Percentiles rank a stretch among this genome's conserved stretches.
phyloP scores from a whole-genome alignment of 2,329 filamentous ascomycete species.

The Thielaviopsis populi region DNA sequence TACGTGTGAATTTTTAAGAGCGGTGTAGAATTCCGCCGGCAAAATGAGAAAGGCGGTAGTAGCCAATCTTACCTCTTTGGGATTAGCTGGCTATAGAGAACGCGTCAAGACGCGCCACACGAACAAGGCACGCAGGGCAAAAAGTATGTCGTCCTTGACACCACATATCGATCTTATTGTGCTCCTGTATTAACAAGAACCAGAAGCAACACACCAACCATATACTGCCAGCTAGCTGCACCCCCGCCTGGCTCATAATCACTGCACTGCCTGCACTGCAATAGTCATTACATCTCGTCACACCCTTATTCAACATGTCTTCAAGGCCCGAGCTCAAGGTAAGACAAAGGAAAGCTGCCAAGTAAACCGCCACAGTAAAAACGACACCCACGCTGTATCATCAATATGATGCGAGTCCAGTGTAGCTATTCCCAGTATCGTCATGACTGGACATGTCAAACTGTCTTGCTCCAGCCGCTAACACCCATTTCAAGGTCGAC shows the following conservation, averaged over 20 bases:
- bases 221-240: not conserved
- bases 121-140: conserved; percentile 4
- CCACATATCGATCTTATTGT: no score
- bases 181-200: no score
- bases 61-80: conserved; percentile 14
- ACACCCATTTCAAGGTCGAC: conserved; percentile 49
- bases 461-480: not conserved
- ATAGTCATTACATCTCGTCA: not conserved
- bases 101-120: conserved; percentile 2
- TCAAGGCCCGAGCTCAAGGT: conserved; percentile 60
- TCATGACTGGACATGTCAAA: not conserved
- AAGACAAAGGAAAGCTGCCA: not conserved
- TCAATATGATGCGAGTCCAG: not conserved
- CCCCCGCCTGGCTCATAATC: not conserved
- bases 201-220: not conserved
- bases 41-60: conserved; percentile 11
- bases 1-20: conserved; percentile 14
- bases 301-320: conserved; percentile 39
- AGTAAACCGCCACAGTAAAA: not conserved
- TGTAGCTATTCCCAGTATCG: not conserved
- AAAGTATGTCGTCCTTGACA: no score
- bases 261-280: not conserved
- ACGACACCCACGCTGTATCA: no score
- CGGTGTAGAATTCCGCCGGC: conserved; percentile 9
- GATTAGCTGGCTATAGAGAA: not conserved